These are phyloP conservation scores for Chaetomium olivaceum DNA, from an alignment of 2,329 filamentous ascomycete genomes.

Conservation along the genomic window DNA sequence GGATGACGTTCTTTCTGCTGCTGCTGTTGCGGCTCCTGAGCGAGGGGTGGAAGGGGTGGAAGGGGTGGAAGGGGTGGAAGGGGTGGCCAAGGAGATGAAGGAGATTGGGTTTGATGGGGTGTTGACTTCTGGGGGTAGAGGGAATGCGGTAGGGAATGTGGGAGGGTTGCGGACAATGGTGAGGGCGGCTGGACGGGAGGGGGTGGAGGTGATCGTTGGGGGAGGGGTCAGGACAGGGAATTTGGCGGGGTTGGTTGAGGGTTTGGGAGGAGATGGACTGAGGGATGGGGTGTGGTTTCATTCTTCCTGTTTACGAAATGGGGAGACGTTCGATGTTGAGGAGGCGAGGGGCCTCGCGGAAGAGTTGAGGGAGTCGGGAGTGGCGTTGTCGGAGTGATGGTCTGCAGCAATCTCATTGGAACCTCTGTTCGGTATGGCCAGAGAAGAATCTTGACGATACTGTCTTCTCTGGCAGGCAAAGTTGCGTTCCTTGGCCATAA, in stretches of 20 bases:
- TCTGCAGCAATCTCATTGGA: not conserved
- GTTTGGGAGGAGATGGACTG: slow-evolving; percentile 20
- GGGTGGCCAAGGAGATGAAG: slow-evolving; percentile 41
- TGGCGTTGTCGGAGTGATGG: not conserved
- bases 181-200: slow-evolving; percentile 35
- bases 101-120: slow-evolving; percentile 52
- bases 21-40: slow-evolving; percentile 34
- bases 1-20: slow-evolving; percentile 46
- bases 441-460: not conserved
- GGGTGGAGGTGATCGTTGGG: slow-evolving; percentile 51
- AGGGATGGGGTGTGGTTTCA: slow-evolving; percentile 46
- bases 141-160: slow-evolving; percentile 45
- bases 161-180: slow-evolving; percentile 42
- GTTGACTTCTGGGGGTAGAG: slow-evolving; percentile 55
- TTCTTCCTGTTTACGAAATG: slow-evolving; percentile 45
- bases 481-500: not conserved
- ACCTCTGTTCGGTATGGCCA: not conserved
- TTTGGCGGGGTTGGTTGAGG: slow-evolving; percentile 35
- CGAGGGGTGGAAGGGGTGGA: slow-evolving; percentile 22
- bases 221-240: slow-evolving; percentile 53
- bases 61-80: not conserved
- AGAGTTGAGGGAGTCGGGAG: not conserved
- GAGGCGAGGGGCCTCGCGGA: slow-evolving; percentile 24
- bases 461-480: not conserved
- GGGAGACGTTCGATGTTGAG: slow-evolving; percentile 22